phyloP scores from a whole-genome alignment of 1,284 basidiomycete species.

The Trichosporon sp. region DNA sequence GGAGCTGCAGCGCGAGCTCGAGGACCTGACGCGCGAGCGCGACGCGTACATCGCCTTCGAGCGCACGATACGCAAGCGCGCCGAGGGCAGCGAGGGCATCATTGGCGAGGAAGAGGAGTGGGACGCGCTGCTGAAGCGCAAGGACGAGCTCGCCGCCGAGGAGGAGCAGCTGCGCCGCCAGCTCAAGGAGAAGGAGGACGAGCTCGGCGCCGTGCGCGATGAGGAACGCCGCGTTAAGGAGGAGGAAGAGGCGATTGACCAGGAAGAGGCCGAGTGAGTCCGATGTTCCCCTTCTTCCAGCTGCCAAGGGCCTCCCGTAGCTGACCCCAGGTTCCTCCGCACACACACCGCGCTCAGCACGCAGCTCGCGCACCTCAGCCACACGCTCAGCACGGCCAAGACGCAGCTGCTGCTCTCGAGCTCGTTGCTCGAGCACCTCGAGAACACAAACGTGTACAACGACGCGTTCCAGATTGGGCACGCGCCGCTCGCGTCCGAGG shows the following conservation, averaged over 20 bases:
- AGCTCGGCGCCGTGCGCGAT: slow-evolving; percentile 66
- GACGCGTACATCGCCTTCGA: slow-evolving; percentile 92
- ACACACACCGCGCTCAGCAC: slow-evolving; percentile 26
- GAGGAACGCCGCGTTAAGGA: slow-evolving; percentile 69
- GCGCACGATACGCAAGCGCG: slow-evolving; percentile 59
- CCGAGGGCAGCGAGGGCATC: slow-evolving; percentile 45
- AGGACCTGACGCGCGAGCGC: slow-evolving; percentile 83
- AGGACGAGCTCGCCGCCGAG: slow-evolving; percentile 60
- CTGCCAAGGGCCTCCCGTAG: slow-evolving; percentile 20
- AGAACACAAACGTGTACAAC: slow-evolving; percentile 94
- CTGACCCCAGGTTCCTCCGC: slow-evolving; percentile 51
- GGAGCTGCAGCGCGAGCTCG: slow-evolving; percentile 73
- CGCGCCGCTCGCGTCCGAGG: slow-evolving; percentile 32
- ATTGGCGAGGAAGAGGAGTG: slow-evolving; percentile 47
- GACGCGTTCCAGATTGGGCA: slow-evolving; percentile 98
- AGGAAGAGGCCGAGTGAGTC: slow-evolving; percentile 62
- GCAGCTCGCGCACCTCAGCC: slow-evolving; percentile 23
- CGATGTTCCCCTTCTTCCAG: too few relatives aligned
- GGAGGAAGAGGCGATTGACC: slow-evolving; percentile 65
- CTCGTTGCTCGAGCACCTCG: slow-evolving; percentile 57
- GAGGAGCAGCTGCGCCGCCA: slow-evolving; percentile 54
- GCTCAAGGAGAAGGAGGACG: slow-evolving; percentile 58
- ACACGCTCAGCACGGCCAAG: slow-evolving; percentile 29
- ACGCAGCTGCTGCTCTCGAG: slow-evolving; percentile 43
- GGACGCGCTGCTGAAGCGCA: slow-evolving; percentile 58